These are phyloP conservation scores for Aspergillus melleus DNA, from an alignment of 2,329 filamentous ascomycete genomes.

Conservation along the genomic window DNA sequence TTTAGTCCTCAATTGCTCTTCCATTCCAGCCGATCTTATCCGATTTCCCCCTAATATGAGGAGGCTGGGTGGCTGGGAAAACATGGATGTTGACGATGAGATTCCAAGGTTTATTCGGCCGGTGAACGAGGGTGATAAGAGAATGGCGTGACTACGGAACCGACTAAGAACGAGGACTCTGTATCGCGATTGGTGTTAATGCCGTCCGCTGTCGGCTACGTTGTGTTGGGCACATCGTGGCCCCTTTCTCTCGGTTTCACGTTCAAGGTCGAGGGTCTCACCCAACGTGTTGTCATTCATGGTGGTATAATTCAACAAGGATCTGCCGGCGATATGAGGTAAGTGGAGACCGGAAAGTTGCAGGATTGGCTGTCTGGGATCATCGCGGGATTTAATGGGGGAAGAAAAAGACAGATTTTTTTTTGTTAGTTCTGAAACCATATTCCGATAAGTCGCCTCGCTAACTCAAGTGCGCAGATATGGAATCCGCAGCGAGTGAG, in stretches of 20 bases:
- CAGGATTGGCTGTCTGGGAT: neutral
- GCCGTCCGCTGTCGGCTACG: neutral
- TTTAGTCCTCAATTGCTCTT: neutral
- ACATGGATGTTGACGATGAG: conserved; percentile 10
- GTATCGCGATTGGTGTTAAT: conserved; percentile 2
- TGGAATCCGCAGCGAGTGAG: conserved; percentile 2
- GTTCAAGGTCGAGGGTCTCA: neutral
- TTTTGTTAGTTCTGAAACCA: conserved; percentile 2
- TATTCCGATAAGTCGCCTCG: conserved; percentile 2
- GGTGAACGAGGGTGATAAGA: conserved; percentile 7
- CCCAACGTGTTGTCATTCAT: neutral
- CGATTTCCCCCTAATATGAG: conserved; percentile 14
- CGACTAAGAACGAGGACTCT: conserved; percentile 5
- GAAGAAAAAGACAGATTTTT: neutral
- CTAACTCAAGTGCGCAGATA: neutral
- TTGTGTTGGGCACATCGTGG: neutral
- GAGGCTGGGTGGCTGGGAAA: conserved; percentile 28
- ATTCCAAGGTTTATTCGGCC: conserved; percentile 4
- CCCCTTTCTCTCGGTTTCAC: neutral
- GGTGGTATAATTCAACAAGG: neutral
- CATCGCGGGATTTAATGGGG: neutral
- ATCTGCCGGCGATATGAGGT: neutral
- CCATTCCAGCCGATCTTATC: neutral
- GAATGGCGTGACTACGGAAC: conserved; percentile 14
- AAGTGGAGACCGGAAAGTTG: neutral